phyloP scores from a whole-genome alignment of 352 stramenopile genomes.

The Phytophthora podocarpi region DNA sequence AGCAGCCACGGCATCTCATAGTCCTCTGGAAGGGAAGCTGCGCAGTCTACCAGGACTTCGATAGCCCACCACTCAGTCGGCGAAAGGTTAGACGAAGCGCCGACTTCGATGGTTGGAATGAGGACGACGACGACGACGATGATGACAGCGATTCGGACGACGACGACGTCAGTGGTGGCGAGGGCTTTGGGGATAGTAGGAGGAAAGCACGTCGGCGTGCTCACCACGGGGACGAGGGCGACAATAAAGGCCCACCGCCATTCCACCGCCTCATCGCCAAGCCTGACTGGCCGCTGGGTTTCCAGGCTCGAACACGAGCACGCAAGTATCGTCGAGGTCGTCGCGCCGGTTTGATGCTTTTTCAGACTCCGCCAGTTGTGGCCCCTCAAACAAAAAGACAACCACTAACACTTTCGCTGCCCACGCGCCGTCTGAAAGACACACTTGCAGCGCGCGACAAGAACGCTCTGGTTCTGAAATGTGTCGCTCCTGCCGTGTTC shows the following conservation, averaged over 20 bases:
- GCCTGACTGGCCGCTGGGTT: constrained; percentile 66
- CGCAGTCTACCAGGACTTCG: constrained; percentile 69
- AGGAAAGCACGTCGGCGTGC: neutral
- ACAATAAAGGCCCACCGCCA: constrained; percentile 38
- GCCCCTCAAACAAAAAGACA: neutral
- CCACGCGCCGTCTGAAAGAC: constrained; percentile 21
- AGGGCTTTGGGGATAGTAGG: neutral
- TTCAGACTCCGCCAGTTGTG: constrained; percentile 12
- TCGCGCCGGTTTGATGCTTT: constrained; percentile 50
- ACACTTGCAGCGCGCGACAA: constrained; percentile 42
- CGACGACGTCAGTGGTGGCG: constrained; percentile 3
- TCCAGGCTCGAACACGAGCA: constrained; percentile 53
- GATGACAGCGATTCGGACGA: constrained; percentile 11
- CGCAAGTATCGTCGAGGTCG: constrained; percentile 51
- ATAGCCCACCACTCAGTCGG: constrained; percentile 43
- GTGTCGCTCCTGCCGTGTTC: constrained; percentile 62
- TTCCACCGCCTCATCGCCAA: constrained; percentile 70
- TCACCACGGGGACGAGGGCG: constrained; percentile 7
- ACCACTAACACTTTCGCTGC: constrained; percentile 12
- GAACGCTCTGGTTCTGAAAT: constrained; percentile 48
- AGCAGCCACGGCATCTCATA: constrained; percentile 51
- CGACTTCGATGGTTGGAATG: constrained; percentile 22
- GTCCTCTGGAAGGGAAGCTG: constrained; percentile 76
- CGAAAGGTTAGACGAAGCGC: constrained; percentile 19
- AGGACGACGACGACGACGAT: constrained; percentile 14